Percentiles rank a stretch among this genome's conserved stretches.
These are phyloP conservation scores for Phaffomyces thermotolerans DNA, from an alignment of 805 yeast species.

Conservation along the genomic window DNA sequence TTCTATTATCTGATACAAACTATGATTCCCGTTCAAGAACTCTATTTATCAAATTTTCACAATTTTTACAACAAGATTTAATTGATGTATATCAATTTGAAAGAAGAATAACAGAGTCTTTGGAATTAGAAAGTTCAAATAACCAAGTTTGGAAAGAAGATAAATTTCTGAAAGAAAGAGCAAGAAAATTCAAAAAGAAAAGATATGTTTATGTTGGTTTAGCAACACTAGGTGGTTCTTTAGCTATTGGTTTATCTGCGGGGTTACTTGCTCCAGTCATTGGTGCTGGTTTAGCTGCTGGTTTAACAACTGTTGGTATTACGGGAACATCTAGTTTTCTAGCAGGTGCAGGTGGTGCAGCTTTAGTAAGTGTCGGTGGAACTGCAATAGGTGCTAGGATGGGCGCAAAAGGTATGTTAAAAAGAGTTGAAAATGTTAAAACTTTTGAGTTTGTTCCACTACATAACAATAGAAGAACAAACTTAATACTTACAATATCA, in stretches of 20 bases:
- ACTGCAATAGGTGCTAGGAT: conserved; percentile 86
- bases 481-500: conserved; percentile 78
- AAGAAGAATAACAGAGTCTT: conserved; percentile 79
- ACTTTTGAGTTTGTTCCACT: conserved; percentile 92
- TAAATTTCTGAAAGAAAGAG: conserved; percentile 60
- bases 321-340: conserved; percentile 88
- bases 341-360: conserved; percentile 96
- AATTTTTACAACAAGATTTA: conserved; percentile 45
- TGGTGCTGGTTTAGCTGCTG: conserved; percentile 98
- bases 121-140: conserved; percentile 79
- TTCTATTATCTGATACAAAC: conserved; percentile 71
- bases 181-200: conserved; percentile 56
- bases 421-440: conserved; percentile 84
- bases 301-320: conserved; percentile 89
- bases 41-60: conserved; percentile 62
- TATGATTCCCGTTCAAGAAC: conserved; percentile 89
- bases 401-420: conserved; percentile 78
- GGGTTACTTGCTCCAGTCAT: conserved; percentile 96
- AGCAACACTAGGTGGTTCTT: conserved; percentile 94
- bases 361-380: conserved; percentile 87
- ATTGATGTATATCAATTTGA: conserved; percentile 85
- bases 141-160: conserved; percentile 73
- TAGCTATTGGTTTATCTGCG: conserved; percentile 90
- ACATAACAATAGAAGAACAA: conserved; percentile 84
- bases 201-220: conserved; percentile 84